Conservation (phyloP, 495 filamentous ascomycete species). For the Astrothelium subdiscretum region DNA sequence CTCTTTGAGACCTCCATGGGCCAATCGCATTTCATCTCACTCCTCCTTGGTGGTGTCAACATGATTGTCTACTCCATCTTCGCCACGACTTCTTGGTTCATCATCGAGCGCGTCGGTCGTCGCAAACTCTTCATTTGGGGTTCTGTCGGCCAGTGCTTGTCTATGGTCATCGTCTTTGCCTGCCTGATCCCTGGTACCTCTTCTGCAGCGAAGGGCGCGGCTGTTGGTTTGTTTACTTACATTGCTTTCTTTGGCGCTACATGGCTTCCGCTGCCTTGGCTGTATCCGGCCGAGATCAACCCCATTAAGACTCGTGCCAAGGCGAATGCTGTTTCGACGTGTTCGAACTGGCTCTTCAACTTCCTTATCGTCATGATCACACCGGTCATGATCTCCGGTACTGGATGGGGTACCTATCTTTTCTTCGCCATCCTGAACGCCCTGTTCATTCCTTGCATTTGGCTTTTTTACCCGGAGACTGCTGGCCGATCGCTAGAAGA, state of each 20-base stretch:
- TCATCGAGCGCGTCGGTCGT: constrained; percentile 62
- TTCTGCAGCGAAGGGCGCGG: constrained; percentile 52
- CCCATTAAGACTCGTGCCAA: constrained; percentile 43
- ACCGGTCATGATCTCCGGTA: constrained; percentile 56
- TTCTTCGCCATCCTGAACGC: constrained; percentile 66
- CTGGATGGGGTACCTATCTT: constrained; percentile 66
- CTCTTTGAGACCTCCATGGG: constrained; percentile 57
- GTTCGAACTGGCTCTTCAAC: constrained; percentile 44
- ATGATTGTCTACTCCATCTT: constrained; percentile 71
- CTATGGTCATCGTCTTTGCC: constrained; percentile 66
- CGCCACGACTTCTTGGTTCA: constrained; percentile 69
- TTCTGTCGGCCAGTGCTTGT: constrained; percentile 53
- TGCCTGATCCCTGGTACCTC: constrained; percentile 50
- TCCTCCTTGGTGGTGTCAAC: constrained; percentile 69
- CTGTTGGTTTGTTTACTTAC: constrained; percentile 68
- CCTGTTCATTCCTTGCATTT: constrained; percentile 60
- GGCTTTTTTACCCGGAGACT: constrained; percentile 69
- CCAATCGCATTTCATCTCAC: constrained; percentile 44
- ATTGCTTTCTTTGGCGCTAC: constrained; percentile 68
- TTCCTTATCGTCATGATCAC: constrained; percentile 74
- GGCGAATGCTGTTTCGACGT: constrained; percentile 40
- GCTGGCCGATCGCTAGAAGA: constrained; percentile 60
- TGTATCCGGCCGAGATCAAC: constrained; percentile 48
- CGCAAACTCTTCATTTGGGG: constrained; percentile 62
- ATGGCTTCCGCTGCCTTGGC: constrained; percentile 58